Conservation (phyloP, 1,139 yeast genomes). For the Yamadazyma kanchanaburiensis region DNA sequence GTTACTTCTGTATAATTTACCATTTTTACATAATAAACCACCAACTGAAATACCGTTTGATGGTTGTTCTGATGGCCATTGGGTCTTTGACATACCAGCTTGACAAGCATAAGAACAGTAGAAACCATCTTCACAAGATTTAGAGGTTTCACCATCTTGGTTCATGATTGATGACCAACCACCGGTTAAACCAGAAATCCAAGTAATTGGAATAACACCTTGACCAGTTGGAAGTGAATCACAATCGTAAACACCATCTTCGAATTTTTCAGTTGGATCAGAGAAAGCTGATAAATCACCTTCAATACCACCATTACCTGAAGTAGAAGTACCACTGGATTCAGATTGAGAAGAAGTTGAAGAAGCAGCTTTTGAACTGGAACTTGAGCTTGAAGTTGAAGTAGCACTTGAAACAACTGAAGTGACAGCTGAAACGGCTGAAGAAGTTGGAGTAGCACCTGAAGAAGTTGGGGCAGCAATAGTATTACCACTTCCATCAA, state of each 20-base stretch:
- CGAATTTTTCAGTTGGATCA: conserved; percentile 56
- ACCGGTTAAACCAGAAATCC: conserved; percentile 62
- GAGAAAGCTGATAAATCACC: conserved; percentile 59
- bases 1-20: conserved; percentile 79
- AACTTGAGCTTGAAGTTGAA: conserved; percentile 18
- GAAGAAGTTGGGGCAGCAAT: conserved; percentile 14
- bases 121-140: conserved; percentile 75
- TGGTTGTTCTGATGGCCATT: conserved; percentile 90
- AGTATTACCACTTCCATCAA: conserved; percentile 32
- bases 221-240: conserved; percentile 81
- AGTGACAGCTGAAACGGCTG: conserved; percentile 5
- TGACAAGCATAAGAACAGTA: conserved; percentile 97
- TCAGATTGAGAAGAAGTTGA: conserved; percentile 14
- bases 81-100: conserved; percentile 96
- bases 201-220: conserved; percentile 83
- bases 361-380: conserved; percentile 20
- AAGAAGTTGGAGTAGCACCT: conserved; percentile 5
- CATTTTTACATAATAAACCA: conserved; percentile 77
- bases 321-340: conserved; percentile 16
- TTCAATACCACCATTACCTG: conserved; percentile 35
- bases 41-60: conserved; percentile 85
- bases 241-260: conserved; percentile 81
- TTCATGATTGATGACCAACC: conserved; percentile 88
- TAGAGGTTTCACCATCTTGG: conserved; percentile 60
- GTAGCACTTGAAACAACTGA: conserved; percentile 10